Percentiles rank a stretch among this genome's conserved stretches.
Conservation (phyloP, 805 yeast genomes). For the Yarrowia sp. region DNA sequence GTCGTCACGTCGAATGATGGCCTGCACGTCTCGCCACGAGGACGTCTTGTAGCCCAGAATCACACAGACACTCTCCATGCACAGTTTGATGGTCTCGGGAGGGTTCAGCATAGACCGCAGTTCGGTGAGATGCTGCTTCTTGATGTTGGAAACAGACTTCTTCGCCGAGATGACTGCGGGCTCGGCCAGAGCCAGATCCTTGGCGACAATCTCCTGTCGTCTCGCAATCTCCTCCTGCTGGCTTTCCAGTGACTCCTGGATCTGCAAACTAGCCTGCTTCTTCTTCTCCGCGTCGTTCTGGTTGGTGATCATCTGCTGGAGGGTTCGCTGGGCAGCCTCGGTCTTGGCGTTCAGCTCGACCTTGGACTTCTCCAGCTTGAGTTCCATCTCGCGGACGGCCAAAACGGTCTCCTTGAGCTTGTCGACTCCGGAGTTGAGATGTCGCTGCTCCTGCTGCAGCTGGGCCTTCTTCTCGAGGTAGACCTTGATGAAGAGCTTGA, state of each 20-base stretch:
- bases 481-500: conserved; percentile 43
- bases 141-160: conserved; percentile 85
- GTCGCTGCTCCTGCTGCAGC: conserved; percentile 66
- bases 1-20: conserved; percentile 77
- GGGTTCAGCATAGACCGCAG: conserved; percentile 86
- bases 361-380: conserved; percentile 54
- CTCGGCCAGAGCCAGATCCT: conserved; percentile 71
- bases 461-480: conserved; percentile 47
- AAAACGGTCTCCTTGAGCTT: conserved; percentile 73
- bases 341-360: conserved; percentile 54
- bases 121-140: conserved; percentile 89
- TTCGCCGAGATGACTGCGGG: conserved; percentile 85
- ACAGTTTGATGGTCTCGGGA: conserved; percentile 78
- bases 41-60: conserved; percentile 67
- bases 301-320: conserved; percentile 71
- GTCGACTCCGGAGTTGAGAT: conserved; percentile 69
- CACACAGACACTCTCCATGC: conserved; percentile 83
- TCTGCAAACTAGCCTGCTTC: conserved; percentile 76
- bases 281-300: conserved; percentile 92
- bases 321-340: conserved; percentile 63
- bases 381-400: conserved; percentile 60
- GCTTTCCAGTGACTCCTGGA: conserved; percentile 62
- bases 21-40: conserved; percentile 80
- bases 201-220: conserved; percentile 54
- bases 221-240: conserved; percentile 62